These are phyloP conservation scores for Bjerkandera adusta DNA, from an alignment of 1,284 basidiomycete species.

Conservation along the genomic window DNA sequence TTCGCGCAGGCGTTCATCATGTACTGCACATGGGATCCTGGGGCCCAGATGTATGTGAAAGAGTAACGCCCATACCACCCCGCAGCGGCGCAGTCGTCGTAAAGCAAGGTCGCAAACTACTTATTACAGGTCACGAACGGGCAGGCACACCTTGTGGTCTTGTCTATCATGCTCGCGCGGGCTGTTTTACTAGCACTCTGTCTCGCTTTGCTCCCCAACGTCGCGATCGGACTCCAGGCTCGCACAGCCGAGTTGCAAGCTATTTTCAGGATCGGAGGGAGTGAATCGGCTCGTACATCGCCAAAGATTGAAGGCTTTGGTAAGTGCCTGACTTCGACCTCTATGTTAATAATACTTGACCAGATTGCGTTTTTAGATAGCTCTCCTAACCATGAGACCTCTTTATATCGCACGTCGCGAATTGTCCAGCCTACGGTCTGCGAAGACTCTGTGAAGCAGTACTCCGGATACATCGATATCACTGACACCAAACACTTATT, in stretches of 20 bases:
- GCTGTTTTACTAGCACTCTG: too few relatives aligned
- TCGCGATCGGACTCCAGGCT: not conserved
- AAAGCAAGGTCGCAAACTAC: too few relatives aligned
- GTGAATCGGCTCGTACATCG: not conserved
- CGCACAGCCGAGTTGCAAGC: too few relatives aligned
- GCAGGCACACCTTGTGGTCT: too few relatives aligned
- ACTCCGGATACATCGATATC: constrained; percentile 61
- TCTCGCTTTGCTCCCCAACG: not conserved
- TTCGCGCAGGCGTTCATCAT: too few relatives aligned
- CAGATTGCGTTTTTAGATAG: constrained; percentile 10
- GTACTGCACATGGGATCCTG: too few relatives aligned
- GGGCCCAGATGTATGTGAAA: too few relatives aligned
- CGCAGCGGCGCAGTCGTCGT: too few relatives aligned
- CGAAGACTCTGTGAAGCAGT: constrained; percentile 50
- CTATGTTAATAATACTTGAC: not conserved
- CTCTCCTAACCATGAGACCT: constrained; percentile 23
- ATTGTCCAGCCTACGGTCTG: constrained; percentile 45
- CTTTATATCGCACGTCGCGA: constrained; percentile 35
- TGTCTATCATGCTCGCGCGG: too few relatives aligned
- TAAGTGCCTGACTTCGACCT: not conserved
- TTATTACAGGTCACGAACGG: too few relatives aligned
- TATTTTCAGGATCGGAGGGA: not conserved
- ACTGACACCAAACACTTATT: constrained; percentile 51
- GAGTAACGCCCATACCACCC: too few relatives aligned
- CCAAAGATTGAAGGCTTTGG: not conserved